Evolutionary conservation across 495 filamentous ascomycete species (phyloP).

Genomic region (Chlorociboria aeruginascens): DNA sequence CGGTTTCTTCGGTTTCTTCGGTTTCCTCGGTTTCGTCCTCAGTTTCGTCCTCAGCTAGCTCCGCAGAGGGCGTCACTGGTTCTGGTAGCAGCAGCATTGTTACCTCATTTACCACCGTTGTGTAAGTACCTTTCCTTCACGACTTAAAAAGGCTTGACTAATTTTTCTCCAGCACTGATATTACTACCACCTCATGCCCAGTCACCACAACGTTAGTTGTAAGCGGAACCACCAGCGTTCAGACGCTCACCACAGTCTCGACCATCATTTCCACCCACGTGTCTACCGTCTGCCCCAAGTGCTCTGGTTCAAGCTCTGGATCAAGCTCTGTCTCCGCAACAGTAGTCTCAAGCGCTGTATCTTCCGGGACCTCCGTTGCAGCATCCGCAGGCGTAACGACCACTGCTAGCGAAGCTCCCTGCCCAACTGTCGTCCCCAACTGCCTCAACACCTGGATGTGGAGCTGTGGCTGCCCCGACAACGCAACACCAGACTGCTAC

Average conservation of each 20-base stretch:
- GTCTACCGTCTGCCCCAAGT: constrained; percentile 17
- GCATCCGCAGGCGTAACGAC: constrained; percentile 7
- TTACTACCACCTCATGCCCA: constrained; percentile 38
- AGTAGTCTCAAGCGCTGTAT: constrained; percentile 8
- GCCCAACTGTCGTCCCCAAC: constrained; percentile 66
- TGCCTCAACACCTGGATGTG: constrained; percentile 93
- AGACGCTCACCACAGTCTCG: constrained; percentile 5
- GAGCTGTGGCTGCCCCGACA: constrained; percentile 63
- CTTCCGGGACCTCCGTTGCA: constrained; percentile 8
- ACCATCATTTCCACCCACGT: constrained; percentile 17
- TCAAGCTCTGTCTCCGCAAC: constrained; percentile 8
- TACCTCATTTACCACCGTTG: constrained; percentile 30
- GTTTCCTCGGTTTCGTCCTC: constrained; percentile 17
- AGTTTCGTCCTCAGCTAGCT: constrained; percentile 10
- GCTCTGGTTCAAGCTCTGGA: constrained; percentile 9
- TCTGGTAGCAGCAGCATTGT: constrained; percentile 29
- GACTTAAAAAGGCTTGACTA: background rate
- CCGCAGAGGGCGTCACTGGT: constrained; percentile 29
- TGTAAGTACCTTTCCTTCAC: constrained; percentile 7
- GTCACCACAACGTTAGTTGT: constrained; percentile 24
- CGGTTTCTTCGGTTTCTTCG: constrained; percentile 22
- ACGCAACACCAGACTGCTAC: constrained; percentile 76
- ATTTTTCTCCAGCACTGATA: background rate
- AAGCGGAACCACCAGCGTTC: constrained; percentile 5
- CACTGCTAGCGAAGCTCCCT: constrained; percentile 25